Evolutionary conservation across 1,284 basidiomycete genomes (phyloP), one percentile per base, ranked within the genome.

Genomic region (Exobasidium rhododendri): DNA sequence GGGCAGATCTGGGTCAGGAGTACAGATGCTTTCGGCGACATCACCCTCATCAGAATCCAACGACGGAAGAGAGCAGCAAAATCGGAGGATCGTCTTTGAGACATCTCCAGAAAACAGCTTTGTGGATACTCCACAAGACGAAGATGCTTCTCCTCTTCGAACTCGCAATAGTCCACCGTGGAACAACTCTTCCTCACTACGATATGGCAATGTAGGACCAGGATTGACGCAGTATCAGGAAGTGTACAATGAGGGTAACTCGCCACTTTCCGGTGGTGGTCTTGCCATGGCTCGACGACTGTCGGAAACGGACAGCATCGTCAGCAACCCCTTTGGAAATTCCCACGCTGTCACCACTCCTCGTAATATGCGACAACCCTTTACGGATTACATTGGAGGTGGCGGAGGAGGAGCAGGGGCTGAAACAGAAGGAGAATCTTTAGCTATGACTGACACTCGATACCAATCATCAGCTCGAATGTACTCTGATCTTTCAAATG

Each of bases 11-110:
- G n/a, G 17, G 14, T 22, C 17, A 3, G 54, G 4, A 28, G 54
- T 17, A 35, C 24, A 17, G 10, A 40, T 40, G 17, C 35, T 40
- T 10, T 40, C 35, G 4, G 13, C 47, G 28, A 50, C 47, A 4
- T 50, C 47, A 50, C 47, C 47, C 13, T 13, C n/a, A 7, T 50
- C 47, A 5, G 47, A 50, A 20, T 17, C 47, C 22, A 50, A 26
- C 28, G 47, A 50, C 13, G 47, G 26, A 50, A 20, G 47, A 20
- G n/a, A 50, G 28, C 47, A 26, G 22, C n/a, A n/a, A n/a, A n/a
- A n/a, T n/a, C n/a, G n/a, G n/a, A n/a, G n/a, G n/a, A 7, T 40
- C 17, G 10, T 17, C 17, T 40, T 40, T 40, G 35, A 17, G 10
- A 40, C 7, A 10, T 40, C 35, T 10, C n/a, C n/a, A n/a, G 35